These are phyloP conservation scores for Fusarium pilosicola DNA, from an alignment of 2,329 filamentous ascomycete species.

Conservation along the genomic window DNA sequence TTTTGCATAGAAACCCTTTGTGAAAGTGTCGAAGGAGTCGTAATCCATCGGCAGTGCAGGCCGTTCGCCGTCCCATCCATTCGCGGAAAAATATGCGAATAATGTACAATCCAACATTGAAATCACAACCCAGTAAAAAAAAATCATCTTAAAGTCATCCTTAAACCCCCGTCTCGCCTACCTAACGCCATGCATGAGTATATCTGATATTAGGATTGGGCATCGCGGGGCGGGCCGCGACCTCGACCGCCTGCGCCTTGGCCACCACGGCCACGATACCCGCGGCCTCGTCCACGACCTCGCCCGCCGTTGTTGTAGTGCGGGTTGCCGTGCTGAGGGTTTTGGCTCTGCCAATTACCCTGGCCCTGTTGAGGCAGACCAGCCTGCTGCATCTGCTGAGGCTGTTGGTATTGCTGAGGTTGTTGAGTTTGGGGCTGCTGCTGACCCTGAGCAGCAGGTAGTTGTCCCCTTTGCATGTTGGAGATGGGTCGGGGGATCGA, in stretches of 20 bases:
- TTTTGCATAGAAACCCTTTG: conserved; percentile 22
- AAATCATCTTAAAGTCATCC: conserved; percentile 43
- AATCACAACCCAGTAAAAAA: conserved; percentile 46
- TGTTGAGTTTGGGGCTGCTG: conserved; percentile 46
- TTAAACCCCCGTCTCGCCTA: conserved; percentile 34
- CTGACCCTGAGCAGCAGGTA: conserved; percentile 44
- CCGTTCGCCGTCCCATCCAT: conserved; percentile 50
- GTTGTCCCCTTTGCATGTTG: conserved; percentile 53
- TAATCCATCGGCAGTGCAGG: conserved; percentile 47
- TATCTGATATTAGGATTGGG: conserved; percentile 48
- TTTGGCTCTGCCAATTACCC: conserved; percentile 55
- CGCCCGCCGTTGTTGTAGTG: conserved; percentile 50
- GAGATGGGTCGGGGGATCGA: conserved; percentile 86
- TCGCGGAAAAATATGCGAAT: conserved; percentile 52
- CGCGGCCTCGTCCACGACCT: conserved; percentile 52
- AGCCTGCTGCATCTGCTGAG: conserved; percentile 46
- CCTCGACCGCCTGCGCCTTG: conserved; percentile 49
- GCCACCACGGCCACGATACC: conserved; percentile 53
- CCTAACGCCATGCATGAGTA: conserved; percentile 44
- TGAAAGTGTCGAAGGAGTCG: conserved; percentile 38
- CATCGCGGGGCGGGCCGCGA: conserved; percentile 50
- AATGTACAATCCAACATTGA: conserved; percentile 56
- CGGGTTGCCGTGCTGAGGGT: conserved; percentile 50
- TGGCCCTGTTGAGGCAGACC: conserved; percentile 48
- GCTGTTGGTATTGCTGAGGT: conserved; percentile 43